These are phyloP conservation scores for Wickerhamomyces strasburgensis DNA, from an alignment of 805 yeast species.

Conservation along the genomic window DNA sequence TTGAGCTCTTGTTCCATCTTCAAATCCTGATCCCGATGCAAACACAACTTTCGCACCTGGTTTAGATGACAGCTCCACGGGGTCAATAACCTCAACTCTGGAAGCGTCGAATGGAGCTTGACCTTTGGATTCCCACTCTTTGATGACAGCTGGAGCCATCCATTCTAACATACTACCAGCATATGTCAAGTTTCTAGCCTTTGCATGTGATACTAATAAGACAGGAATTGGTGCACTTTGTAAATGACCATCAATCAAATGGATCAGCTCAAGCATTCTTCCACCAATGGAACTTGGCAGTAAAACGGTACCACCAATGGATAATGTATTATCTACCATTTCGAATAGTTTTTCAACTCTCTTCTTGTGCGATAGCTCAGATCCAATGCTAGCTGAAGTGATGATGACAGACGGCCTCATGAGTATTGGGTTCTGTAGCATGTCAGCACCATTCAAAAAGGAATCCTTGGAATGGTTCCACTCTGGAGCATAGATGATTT, in stretches of 20 bases:
- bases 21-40: slow-evolving; percentile 63
- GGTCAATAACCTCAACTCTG: slow-evolving; percentile 50
- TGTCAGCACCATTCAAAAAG: slow-evolving; percentile 67
- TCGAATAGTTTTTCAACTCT: slow-evolving; percentile 61
- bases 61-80: slow-evolving; percentile 49
- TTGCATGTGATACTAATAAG: slow-evolving; percentile 69
- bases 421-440: slow-evolving; percentile 58
- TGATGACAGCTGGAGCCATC: slow-evolving; percentile 86
- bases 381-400: slow-evolving; percentile 66
- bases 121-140: slow-evolving; percentile 74
- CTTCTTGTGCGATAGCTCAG: slow-evolving; percentile 53
- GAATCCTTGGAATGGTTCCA: slow-evolving; percentile 95
- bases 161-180: slow-evolving; percentile 92
- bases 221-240: slow-evolving; percentile 53
- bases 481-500: slow-evolving; percentile 79
- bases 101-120: slow-evolving; percentile 75
- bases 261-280: slow-evolving; percentile 74
- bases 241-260: slow-evolving; percentile 64
- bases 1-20: slow-evolving; percentile 57
- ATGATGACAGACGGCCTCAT: slow-evolving; percentile 79
- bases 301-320: slow-evolving; percentile 74
- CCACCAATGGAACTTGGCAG: slow-evolving; percentile 81
- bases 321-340: slow-evolving; percentile 59
- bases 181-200: slow-evolving; percentile 69
- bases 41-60: slow-evolving; percentile 77